phyloP scores from a whole-genome alignment of 305 asterid species.

The Fraxinus velutina region DNA sequence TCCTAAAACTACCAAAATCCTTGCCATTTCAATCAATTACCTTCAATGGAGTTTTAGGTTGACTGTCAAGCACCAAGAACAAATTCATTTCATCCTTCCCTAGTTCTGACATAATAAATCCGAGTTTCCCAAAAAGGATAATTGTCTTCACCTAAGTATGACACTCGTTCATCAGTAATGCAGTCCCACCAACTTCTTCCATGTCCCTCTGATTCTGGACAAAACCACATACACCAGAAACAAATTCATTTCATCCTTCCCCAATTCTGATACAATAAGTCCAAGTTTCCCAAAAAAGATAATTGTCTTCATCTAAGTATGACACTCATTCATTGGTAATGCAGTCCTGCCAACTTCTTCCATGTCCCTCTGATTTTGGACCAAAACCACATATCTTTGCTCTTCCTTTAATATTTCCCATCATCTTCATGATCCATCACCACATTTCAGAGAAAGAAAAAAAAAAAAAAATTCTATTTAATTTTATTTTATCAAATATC shows the following conservation, averaged over 20 bases:
- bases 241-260: background rate
- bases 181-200: background rate
- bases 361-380: background rate
- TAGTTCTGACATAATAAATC: background rate
- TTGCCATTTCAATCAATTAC: background rate
- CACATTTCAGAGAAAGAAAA: background rate
- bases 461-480: background rate
- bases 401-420: background rate
- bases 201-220: background rate
- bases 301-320: background rate
- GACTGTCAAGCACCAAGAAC: background rate
- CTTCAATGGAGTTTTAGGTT: background rate
- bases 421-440: background rate
- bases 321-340: background rate
- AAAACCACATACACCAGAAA: background rate
- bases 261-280: background rate
- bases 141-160: background rate
- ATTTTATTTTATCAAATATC: background rate
- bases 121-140: background rate
- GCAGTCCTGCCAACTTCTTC: background rate
- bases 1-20: background rate
- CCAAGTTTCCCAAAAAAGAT: background rate
- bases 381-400: background rate
- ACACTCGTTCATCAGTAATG: background rate
- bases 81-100: background rate